Percentiles rank a stretch among this genome's conserved stretches.
Conservation (phyloP, 2,329 filamentous ascomycete genomes). For the Trichoderma semiorbis region DNA sequence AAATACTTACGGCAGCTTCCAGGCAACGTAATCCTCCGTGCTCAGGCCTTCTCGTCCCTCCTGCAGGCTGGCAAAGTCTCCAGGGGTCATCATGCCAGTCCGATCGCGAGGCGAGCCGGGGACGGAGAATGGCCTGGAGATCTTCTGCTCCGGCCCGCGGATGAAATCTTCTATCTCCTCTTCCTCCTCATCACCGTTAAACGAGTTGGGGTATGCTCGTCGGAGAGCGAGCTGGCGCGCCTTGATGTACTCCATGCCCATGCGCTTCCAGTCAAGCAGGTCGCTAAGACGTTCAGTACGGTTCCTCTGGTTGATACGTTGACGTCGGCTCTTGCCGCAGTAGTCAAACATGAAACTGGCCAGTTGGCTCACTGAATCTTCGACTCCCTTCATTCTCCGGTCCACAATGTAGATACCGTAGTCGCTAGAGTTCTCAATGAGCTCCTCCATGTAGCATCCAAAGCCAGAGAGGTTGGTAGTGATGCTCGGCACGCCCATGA, state of each 20-base stretch:
- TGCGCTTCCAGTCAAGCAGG: constrained; percentile 96
- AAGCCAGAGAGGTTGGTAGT: constrained; percentile 97
- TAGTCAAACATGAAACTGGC: constrained; percentile 88
- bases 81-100: constrained; percentile 97
- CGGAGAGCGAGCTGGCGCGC: constrained; percentile 87
- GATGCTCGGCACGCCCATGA: constrained; percentile 98
- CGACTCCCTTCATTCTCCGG: constrained; percentile 88
- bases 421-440: constrained; percentile 96
- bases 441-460: constrained; percentile 98
- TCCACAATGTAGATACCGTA: constrained; percentile 99
- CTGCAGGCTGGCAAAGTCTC: constrained; percentile 94
- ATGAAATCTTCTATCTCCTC: constrained; percentile 68
- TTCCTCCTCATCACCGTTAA: constrained; percentile 74
- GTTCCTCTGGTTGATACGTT: constrained; percentile 98
- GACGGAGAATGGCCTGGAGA: constrained; percentile 88
- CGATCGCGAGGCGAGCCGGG: constrained; percentile 89
- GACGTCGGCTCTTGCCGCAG: constrained; percentile 84
- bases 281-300: constrained; percentile 93
- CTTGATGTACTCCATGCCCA: constrained; percentile 99
- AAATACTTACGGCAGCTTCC: constrained; percentile 88
- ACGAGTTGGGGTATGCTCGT: constrained; percentile 86
- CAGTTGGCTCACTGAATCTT: constrained; percentile 95
- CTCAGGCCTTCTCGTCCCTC: constrained; percentile 88
- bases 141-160: constrained; percentile 89
- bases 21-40: constrained; percentile 97